These are phyloP conservation scores for Coffea eugenioides DNA, from an alignment of 257 asterid species.

Conservation along the genomic window DNA sequence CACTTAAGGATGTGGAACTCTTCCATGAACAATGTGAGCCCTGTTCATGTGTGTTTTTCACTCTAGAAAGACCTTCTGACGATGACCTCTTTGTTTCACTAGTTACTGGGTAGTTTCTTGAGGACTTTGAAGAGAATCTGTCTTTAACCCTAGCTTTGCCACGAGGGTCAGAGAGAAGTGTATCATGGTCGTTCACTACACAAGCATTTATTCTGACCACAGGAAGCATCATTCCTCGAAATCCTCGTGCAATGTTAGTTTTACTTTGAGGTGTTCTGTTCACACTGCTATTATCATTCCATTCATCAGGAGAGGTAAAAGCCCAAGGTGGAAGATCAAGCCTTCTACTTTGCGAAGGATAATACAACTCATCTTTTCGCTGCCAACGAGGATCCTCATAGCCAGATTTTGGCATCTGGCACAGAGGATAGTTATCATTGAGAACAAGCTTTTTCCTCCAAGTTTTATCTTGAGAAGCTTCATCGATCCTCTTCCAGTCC, in stretches of 20 bases:
- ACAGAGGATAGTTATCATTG: conserved; percentile 85
- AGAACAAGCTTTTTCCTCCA: conserved; percentile 79
- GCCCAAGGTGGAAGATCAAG: conserved; percentile 95
- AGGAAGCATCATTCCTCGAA: conserved; percentile 78
- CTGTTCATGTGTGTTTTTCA: conserved; percentile 53
- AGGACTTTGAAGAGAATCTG: conserved; percentile 57
- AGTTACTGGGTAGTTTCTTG: conserved; percentile 43
- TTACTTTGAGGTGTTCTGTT: conserved; percentile 52
- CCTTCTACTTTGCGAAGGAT: conserved; percentile 66
- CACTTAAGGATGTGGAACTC: conserved; percentile 36
- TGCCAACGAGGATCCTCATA: conserved; percentile 91
- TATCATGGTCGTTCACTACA: conserved; percentile 90
- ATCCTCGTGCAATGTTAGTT: conserved; percentile 54
- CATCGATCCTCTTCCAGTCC: conserved; percentile 95
- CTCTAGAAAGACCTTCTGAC: conserved; percentile 51
- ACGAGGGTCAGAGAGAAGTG: conserved; percentile 77
- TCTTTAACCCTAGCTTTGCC: conserved; percentile 71
- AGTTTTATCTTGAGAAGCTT: conserved; percentile 58
- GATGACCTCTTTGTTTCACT: conserved; percentile 70
- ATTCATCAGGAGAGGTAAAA: conserved; percentile 75
- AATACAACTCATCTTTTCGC: conserved; percentile 70
- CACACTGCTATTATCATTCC: conserved; percentile 49
- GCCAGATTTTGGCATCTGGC: conserved; percentile 84
- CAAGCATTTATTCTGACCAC: conserved; percentile 97
- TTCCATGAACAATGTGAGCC: conserved; percentile 53